These are phyloP conservation scores for Sordaria brevicollis DNA, from an alignment of 495 filamentous ascomycete genomes.

Conservation along the genomic window DNA sequence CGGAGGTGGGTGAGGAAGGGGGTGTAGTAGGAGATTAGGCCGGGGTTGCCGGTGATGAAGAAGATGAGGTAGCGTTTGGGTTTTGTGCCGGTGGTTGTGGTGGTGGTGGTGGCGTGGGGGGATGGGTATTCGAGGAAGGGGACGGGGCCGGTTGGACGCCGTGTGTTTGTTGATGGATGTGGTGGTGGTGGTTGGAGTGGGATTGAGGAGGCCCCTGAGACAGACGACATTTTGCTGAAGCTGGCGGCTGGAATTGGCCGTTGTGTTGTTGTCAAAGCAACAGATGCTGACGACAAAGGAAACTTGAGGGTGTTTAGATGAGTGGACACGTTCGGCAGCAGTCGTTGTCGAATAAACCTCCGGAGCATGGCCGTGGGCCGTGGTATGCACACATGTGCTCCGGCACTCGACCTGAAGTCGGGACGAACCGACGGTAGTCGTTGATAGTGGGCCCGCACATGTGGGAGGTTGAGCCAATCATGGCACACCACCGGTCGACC, in stretches of 20 bases:
- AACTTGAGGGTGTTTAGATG: not conserved
- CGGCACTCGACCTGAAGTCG: too few species aligned
- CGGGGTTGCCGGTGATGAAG: constrained; percentile 84
- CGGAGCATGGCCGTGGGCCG: not conserved
- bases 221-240: not conserved
- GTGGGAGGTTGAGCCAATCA: too few species aligned
- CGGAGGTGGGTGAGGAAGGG: constrained; percentile 49
- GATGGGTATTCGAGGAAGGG: constrained; percentile 11
- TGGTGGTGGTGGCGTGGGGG: not conserved
- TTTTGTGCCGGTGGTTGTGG: constrained; percentile 4
- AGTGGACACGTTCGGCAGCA: not conserved
- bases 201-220: not conserved
- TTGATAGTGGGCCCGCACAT: too few species aligned
- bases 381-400: too few species aligned
- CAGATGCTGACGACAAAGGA: not conserved
- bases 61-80: constrained; percentile 26
- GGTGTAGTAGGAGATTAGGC: constrained; percentile 71
- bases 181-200: not conserved
- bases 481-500: too few species aligned
- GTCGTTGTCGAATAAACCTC: not conserved
- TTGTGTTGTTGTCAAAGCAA: not conserved
- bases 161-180: too few species aligned
- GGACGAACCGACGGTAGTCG: too few species aligned
- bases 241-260: not conserved
- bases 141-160: not conserved